phyloP scores from a whole-genome alignment of 2,329 filamentous ascomycete genomes.

The Cercospora canescens region DNA sequence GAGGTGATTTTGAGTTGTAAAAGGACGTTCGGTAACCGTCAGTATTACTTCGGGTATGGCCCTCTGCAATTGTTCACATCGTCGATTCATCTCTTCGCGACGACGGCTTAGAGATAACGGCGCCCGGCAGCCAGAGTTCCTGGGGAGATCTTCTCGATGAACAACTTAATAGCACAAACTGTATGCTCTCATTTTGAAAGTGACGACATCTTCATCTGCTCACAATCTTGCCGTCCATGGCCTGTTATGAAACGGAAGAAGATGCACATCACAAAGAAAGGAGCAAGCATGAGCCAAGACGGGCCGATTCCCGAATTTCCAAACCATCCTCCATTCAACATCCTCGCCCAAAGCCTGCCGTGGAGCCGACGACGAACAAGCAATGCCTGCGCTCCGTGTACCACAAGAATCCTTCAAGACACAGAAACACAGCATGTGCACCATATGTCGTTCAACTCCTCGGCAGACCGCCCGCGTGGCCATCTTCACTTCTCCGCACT shows the following conservation, averaged over 20 bases:
- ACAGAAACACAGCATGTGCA: neutral
- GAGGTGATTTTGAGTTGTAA: too few relatives aligned
- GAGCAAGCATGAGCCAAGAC: neutral
- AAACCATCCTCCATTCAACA: neutral
- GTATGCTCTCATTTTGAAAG: neutral
- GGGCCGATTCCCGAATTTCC: neutral
- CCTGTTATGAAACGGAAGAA: neutral
- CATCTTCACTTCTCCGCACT: constrained; percentile 20
- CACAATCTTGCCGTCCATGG: neutral
- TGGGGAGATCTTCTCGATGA: neutral
- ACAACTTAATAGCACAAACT: neutral
- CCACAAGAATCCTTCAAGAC: neutral
- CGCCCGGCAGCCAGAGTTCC: neutral
- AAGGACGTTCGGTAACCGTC: too few relatives aligned
- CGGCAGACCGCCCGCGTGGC: constrained; percentile 4
- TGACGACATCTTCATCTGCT: too few relatives aligned
- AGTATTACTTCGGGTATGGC: too few relatives aligned
- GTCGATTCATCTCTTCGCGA: neutral
- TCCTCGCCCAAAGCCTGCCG: neutral
- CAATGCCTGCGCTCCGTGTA: neutral
- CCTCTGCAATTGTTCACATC: neutral
- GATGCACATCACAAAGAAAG: neutral
- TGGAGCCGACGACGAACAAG: neutral
- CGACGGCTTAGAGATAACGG: neutral
- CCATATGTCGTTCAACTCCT: neutral